Conservation (phyloP, 208 protist species). For the Trypanosoma melophagium region DNA sequence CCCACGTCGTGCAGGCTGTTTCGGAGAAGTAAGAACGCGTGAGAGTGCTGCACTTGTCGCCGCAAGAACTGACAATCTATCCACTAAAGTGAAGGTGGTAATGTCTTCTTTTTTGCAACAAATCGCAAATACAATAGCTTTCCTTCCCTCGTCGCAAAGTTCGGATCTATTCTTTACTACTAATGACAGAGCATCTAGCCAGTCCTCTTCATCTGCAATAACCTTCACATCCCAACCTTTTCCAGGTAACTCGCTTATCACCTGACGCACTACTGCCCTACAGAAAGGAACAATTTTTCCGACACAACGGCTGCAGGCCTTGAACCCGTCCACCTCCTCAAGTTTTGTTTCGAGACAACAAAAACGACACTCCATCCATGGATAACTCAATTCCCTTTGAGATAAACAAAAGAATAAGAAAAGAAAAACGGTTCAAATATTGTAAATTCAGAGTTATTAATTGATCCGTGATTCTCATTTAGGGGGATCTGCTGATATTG, state of each 20-base stretch:
- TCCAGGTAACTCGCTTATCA: background rate
- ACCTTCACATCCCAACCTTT: constrained; percentile 20
- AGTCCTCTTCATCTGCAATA: constrained; percentile 19
- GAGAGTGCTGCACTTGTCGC: constrained; percentile 21
- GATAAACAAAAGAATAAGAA: constrained; percentile 48
- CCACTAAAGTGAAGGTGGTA: constrained; percentile 27
- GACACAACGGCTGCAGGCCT: constrained; percentile 14
- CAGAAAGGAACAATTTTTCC: constrained; percentile 21
- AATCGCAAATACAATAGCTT: constrained; percentile 17
- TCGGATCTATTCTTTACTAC: background rate
- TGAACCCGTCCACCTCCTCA: constrained; percentile 16
- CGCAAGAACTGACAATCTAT: constrained; percentile 31
- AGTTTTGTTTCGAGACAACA: constrained; percentile 11
- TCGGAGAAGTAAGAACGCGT: constrained; percentile 10
- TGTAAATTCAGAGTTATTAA: too few relatives aligned
- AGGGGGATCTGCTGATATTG: constrained; percentile 57
- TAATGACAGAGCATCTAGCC: constrained; percentile 1
- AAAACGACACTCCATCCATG: constrained; percentile 18
- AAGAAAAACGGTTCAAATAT: constrained; percentile 17
- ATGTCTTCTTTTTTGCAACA: constrained; percentile 22
- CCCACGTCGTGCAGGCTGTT: background rate
- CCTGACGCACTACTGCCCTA: constrained; percentile 12
- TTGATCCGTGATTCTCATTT: constrained; percentile 4
- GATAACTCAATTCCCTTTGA: constrained; percentile 10
- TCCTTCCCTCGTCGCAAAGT: constrained; percentile 9